Percentiles rank a stretch among this genome's conserved stretches.
Evolutionary conservation across 768 basidiomycete species (phyloP).

Genomic region (Leccinum uliginosum): DNA sequence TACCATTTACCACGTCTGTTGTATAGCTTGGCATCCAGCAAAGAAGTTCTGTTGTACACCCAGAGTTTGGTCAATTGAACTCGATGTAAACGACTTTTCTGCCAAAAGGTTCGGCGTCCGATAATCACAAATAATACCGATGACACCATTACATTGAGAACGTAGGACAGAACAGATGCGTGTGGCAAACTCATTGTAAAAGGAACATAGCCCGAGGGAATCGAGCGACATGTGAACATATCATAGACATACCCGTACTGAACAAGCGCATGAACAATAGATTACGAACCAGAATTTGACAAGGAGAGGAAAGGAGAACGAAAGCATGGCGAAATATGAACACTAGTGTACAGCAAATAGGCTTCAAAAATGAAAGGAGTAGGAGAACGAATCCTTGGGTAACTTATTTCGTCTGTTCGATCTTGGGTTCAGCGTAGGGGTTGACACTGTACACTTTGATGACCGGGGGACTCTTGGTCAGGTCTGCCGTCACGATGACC

Average conservation of each 20-base stretch:
- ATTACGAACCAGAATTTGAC: slow-evolving; percentile 24
- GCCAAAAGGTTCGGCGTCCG: no score
- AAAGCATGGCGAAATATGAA: slow-evolving; percentile 28
- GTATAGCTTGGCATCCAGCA: no score
- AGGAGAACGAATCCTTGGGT: slow-evolving; percentile 3
- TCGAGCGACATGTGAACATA: slow-evolving; percentile 21
- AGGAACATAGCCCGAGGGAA: slow-evolving; percentile 17
- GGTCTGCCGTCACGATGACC: slow-evolving; percentile 93
- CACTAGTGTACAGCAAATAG: slow-evolving; percentile 29
- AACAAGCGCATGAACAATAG: slow-evolving; percentile 26
- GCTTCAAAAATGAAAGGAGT: slow-evolving; percentile 2
- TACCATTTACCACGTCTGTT: no score
- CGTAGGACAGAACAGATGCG: slow-evolving; percentile 18
- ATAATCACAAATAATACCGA: background rate
- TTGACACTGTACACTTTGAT: slow-evolving; percentile 97
- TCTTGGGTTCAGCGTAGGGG: slow-evolving; percentile 68
- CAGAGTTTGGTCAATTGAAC: no score
- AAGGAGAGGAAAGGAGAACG: slow-evolving; percentile 28
- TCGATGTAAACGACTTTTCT: no score
- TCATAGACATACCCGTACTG: slow-evolving; percentile 28
- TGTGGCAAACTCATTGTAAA: slow-evolving; percentile 8
- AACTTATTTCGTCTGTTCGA: slow-evolving; percentile 31
- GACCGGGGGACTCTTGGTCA: slow-evolving; percentile 94
- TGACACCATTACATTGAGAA: slow-evolving; percentile 22
- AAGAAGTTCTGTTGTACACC: no score